Evolutionary conservation across 2,329 filamentous ascomycete genomes (phyloP).

Genomic region (Colletotrichum limetticola): DNA sequence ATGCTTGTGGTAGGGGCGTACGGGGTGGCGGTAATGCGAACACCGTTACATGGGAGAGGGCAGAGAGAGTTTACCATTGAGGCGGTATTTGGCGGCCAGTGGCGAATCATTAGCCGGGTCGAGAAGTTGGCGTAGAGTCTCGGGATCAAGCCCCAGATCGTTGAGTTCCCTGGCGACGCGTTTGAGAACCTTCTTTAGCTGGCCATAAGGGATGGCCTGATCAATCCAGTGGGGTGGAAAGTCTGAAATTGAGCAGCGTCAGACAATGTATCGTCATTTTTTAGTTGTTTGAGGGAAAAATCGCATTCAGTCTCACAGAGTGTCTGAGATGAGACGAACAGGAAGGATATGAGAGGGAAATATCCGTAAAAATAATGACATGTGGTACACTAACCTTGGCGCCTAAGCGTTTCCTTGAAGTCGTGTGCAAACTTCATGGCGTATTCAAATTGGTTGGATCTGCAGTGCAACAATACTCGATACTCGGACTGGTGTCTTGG

Average conservation of each 20-base stretch:
- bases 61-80: constrained; percentile 56
- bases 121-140: constrained; percentile 75
- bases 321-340: background rate
- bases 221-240: constrained; percentile 80
- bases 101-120: constrained; percentile 59
- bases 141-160: constrained; percentile 76
- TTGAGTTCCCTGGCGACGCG: constrained; percentile 78
- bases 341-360: background rate
- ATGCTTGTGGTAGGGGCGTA: background rate
- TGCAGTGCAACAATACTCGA: constrained; percentile 4
- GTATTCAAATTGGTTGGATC: background rate
- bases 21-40: background rate
- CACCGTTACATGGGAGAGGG: background rate
- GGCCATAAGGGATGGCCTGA: constrained; percentile 83
- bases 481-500: constrained; percentile 3
- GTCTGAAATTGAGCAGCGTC: constrained; percentile 48
- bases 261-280: background rate
- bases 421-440: constrained; percentile 88
- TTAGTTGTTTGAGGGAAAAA: background rate
- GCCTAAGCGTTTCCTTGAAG: constrained; percentile 76
- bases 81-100: constrained; percentile 63
- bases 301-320: background rate
- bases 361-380: background rate
- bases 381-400: constrained; percentile 57
- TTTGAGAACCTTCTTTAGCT: constrained; percentile 91